Evolutionary conservation across 495 filamentous ascomycete species (phyloP), one percentile per base, ranked within the genome.

Genomic region (Hypoxylon rickii): DNA sequence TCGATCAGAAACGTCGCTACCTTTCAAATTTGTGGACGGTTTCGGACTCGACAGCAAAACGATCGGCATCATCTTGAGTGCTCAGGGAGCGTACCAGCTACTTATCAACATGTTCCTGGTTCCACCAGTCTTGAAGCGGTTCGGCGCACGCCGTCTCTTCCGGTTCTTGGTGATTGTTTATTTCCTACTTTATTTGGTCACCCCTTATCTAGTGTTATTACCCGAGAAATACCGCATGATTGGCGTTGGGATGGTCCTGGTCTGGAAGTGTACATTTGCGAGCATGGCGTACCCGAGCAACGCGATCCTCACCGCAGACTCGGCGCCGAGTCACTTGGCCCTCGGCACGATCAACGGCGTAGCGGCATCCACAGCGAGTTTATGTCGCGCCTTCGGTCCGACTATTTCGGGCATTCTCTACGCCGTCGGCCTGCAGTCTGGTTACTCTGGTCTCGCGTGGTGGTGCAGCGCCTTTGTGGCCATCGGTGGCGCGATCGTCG

Each of bases 41-140:
- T 89, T 97, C 50, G 89, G 85, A 3, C 78, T 96, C 22, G 77
- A 85, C 29, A 90, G 89, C 17, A 88, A 90, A 70, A 83, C 82
- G 1, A 92, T 97, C 48, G 94, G 95, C 26, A 78, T 89, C 54
- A 88, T 98, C 68, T 79, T 97, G 7, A 87, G 94, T 12, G 77
- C 90, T 1, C 94, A 98, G 65, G 94, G 94, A n/a, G 69, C 89
- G 24, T 90, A 96, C 63, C 91, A 92, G 21, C 87, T 97, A 85
- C 65, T 87, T 32, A 83, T 87, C 21, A 93, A 95, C 44, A 76
- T 91, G 41, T 83, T 93, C 72, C 54, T 97, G 24, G 92, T 96
- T 66, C 90, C 93, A 0, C 77, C 84, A 36, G 74, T 94, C 12
- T 85, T 86, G 44, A 71, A 78, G 44, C 78, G 81, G 49, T 80